Conservation (phyloP, 179 eudicot species). For the Carnegiea gigantea region DNA sequence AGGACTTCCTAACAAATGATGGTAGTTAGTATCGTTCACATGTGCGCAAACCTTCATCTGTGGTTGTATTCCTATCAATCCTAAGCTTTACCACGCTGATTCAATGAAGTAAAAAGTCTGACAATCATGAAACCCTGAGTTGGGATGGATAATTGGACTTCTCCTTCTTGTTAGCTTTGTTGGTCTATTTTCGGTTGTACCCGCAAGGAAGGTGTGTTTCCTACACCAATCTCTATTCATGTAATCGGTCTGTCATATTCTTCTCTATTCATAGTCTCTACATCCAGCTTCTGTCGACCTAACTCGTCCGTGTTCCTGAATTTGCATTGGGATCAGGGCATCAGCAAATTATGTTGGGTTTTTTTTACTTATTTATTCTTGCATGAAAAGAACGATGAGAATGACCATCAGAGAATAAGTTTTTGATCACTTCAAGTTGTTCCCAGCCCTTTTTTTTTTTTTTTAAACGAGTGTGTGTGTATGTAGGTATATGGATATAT, state of each 20-base stretch:
- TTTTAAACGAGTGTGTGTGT: too few species aligned
- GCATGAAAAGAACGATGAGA: background rate
- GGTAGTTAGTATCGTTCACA: background rate
- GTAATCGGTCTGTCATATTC: background rate
- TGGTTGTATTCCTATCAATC: too few species aligned
- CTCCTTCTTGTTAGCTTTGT: conserved; percentile 78
- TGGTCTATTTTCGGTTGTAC: conserved; percentile 80
- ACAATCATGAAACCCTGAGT: conserved; percentile 28
- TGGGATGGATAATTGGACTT: conserved; percentile 80
- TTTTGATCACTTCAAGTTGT: too few species aligned
- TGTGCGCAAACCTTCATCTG: too few species aligned
- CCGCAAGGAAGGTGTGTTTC: conserved; percentile 67
- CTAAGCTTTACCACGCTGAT: too few species aligned
- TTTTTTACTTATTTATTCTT: background rate
- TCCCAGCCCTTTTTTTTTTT: too few species aligned
- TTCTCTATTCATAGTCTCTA: background rate
- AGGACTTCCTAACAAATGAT: background rate
- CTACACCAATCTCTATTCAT: background rate
- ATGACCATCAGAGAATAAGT: background rate
- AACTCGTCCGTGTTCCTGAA: background rate
- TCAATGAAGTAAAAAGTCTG: too few species aligned
- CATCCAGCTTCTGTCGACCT: background rate
- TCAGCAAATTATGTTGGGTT: background rate
- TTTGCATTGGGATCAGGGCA: background rate
- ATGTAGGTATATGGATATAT: too few species aligned